These are phyloP conservation scores for Hexamita inflata DNA, from an alignment of 208 protist genomes.

Conservation along the genomic window DNA sequence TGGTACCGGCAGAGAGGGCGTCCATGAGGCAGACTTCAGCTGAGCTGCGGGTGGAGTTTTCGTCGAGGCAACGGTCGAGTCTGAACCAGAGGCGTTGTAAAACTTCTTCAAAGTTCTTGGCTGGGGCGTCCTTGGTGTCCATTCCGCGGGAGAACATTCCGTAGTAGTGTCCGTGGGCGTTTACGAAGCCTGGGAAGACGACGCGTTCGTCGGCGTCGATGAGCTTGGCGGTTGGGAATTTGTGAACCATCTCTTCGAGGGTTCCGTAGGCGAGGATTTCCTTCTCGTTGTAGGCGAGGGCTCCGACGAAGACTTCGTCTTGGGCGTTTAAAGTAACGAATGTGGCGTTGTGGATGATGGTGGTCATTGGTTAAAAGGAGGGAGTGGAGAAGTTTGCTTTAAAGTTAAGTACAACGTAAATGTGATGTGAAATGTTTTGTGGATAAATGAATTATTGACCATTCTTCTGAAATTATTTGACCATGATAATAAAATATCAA, in stretches of 20 bases:
- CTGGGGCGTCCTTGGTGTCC: conserved; percentile 17
- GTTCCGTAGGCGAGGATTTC: neutral
- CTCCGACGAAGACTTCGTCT: neutral
- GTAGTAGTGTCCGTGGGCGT: conserved; percentile 38
- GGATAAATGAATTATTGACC: too few relatives aligned
- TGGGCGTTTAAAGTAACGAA: too few relatives aligned
- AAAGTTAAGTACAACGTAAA: too few relatives aligned
- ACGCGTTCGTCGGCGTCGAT: conserved; percentile 30
- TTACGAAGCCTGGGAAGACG: conserved; percentile 32
- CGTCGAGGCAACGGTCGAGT: conserved; percentile 36
- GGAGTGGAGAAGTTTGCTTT: too few relatives aligned
- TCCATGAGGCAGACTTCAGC: conserved; percentile 22
- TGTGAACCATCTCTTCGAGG: neutral
- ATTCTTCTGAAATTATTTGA: too few relatives aligned
- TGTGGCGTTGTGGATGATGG: too few relatives aligned
- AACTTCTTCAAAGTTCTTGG: conserved; percentile 32
- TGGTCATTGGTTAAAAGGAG: too few relatives aligned
- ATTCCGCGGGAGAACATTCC: conserved; percentile 40
- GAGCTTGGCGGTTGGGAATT: neutral
- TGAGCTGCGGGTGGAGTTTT: conserved; percentile 18
- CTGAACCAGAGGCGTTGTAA: conserved; percentile 37
- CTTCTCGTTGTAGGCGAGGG: neutral
- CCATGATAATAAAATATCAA: too few relatives aligned
- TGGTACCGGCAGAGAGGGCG: conserved; percentile 31
- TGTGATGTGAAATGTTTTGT: too few relatives aligned